A percentile compares a stretch with the other conserved stretches of the same genome.
phyloP scores from a whole-genome alignment of 208 protist genomes.

The Trypanosoma melophagium region DNA sequence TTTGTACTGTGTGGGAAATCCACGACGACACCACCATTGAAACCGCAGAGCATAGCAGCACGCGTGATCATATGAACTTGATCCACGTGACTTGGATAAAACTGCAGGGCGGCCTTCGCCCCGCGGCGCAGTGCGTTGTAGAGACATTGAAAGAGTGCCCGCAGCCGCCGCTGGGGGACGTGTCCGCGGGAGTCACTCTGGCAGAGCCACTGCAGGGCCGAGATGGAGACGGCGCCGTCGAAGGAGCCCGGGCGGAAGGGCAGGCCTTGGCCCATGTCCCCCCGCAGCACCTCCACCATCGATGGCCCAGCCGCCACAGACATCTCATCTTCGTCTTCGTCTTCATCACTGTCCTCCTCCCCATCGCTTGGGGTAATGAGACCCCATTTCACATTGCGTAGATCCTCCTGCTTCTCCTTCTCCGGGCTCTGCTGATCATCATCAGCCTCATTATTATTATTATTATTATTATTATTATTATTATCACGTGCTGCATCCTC shows the following conservation, averaged over 20 bases:
- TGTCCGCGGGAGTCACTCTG: constrained; percentile 94
- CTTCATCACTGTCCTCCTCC: constrained; percentile 22
- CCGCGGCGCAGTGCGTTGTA: constrained; percentile 94
- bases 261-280: constrained; percentile 96
- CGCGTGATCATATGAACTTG: constrained; percentile 97
- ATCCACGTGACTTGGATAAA: constrained; percentile 95
- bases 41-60: constrained; percentile 97
- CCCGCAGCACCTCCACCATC: constrained; percentile 85
- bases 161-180: constrained; percentile 93
- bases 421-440: too few relatives aligned
- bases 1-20: constrained; percentile 97
- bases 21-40: constrained; percentile 97
- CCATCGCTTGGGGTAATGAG: constrained; percentile 42
- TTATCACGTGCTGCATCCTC: constrained; percentile 23
- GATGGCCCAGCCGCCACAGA: constrained; percentile 26
- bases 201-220: constrained; percentile 99
- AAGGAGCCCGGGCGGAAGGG: constrained; percentile 96
- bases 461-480: not conserved
- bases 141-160: constrained; percentile 96
- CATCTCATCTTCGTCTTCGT: constrained; percentile 16
- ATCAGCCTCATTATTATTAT: not conserved
- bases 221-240: constrained; percentile 98
- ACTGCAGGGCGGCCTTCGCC: constrained; percentile 95
- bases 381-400: constrained; percentile 75
- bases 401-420: constrained; percentile 33